Percentiles rank a stretch among this genome's conserved stretches.
phyloP scores from a whole-genome alignment of 192 early-diverging fungal species.

The Coemansia sp. region DNA sequence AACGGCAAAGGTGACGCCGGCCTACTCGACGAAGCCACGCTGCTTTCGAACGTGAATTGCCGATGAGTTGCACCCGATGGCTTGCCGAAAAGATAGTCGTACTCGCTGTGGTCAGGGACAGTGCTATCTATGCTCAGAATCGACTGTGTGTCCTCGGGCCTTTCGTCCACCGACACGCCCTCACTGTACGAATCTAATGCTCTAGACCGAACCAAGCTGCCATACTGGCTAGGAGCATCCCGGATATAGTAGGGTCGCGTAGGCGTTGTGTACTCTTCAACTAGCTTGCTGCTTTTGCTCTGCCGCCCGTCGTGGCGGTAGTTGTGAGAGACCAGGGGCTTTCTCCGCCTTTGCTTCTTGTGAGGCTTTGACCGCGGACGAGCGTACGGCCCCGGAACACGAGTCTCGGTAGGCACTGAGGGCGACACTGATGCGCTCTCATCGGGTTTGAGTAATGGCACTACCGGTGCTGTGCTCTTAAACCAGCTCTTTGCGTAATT shows the following conservation, averaged over 20 bases:
- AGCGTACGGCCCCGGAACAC: background rate
- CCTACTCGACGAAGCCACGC: background rate
- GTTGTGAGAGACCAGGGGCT: background rate
- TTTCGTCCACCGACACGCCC: slow-evolving; percentile 1
- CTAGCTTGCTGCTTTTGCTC: slow-evolving; percentile 24
- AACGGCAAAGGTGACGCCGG: background rate
- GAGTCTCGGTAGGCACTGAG: background rate
- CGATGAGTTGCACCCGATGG: background rate
- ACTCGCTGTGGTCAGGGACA: background rate
- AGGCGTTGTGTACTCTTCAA: slow-evolving; percentile 31
- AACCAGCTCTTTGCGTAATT: slow-evolving; percentile 31
- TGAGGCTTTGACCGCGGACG: slow-evolving; percentile 1
- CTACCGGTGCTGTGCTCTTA: background rate
- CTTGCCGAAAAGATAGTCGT: slow-evolving; percentile 3
- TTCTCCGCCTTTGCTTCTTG: slow-evolving; percentile 1
- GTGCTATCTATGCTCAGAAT: slow-evolving; percentile 37
- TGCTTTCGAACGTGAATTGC: slow-evolving; percentile 3
- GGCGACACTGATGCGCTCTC: background rate
- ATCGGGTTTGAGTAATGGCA: background rate
- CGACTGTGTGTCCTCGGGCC: slow-evolving; percentile 22
- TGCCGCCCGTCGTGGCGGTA: background rate
- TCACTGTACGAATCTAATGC: background rate
- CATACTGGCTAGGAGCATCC: background rate
- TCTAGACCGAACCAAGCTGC: background rate
- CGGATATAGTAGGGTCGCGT: background rate